Base-by-base conservation (phyloP, 345 rosid species). In the Eutrema heterophyllum region DNA sequence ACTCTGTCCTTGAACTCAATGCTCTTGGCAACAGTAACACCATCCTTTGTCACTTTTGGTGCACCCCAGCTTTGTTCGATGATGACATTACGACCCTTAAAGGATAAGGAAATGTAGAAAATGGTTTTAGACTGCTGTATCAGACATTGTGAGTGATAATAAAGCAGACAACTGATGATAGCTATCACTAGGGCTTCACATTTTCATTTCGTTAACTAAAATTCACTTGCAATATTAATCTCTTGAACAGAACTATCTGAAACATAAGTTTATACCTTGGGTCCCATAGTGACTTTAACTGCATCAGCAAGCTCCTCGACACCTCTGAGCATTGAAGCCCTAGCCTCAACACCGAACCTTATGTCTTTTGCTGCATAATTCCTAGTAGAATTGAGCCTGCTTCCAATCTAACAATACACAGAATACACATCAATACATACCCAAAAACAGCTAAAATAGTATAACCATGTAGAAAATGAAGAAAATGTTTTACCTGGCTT, bases 11-110 rank as follows among this genome's bases (percentile, higher is more conserved):
- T 86, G 78, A 95, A 95, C 67, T 92, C 99, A 74, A 95, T 86
- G 76, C 99, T 92, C 73, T 95, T 95, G 14, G 99, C 99, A 50
- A 95, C 99, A 5, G 98, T 95, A 2, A 95, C 99, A 71, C 99
- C 99, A 76, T 95, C 99, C 77, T 95, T 95, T 24, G 99, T 95
- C 44, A 95, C 99, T 72, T 95, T 95, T 2, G 98, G 98, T 40
- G 97, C 94, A 67, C 96, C 99, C 82, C 70, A 95, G 69, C 98
- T 95, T 89, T 95, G 99, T 59, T 95, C 99, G 68, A 92, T 77
- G 38, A 95, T 88, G 66, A 95, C 97, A 78, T 80, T 95, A 33
- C 98, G 94, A 4, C 99, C 99, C 99, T 95, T 36, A 16, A 32
- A 16, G 8, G 8, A 14, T 8, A 43, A 57, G 4, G 14, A 24